These are phyloP conservation scores for Kalmanozyma brasiliensis DNA, from an alignment of 1,284 basidiomycete species.

Conservation along the genomic window DNA sequence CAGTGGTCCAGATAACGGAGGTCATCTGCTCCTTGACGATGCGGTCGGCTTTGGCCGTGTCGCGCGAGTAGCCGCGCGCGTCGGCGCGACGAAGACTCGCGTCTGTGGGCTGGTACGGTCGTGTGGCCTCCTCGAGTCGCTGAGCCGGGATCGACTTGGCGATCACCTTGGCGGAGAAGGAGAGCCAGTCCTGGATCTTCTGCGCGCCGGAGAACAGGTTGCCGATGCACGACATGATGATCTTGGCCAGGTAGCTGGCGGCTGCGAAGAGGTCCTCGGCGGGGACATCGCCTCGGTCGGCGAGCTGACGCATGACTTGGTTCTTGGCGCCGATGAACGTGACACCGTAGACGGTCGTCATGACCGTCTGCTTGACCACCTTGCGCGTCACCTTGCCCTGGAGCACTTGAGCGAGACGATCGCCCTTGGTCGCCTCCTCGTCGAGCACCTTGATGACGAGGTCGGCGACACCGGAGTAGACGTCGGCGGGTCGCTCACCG, in stretches of 20 bases:
- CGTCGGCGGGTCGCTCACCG: slow-evolving; percentile 89
- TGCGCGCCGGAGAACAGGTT: slow-evolving; percentile 92
- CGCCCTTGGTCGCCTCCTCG: slow-evolving; percentile 72
- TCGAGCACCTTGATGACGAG: slow-evolving; percentile 70
- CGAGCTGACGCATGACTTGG: slow-evolving; percentile 90
- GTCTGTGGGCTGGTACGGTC: slow-evolving; percentile 31
- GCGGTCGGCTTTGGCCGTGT: slow-evolving; percentile 43
- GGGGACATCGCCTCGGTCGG: slow-evolving; percentile 79
- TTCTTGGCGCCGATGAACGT: slow-evolving; percentile 94
- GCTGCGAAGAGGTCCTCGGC: slow-evolving; percentile 79
- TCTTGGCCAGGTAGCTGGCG: slow-evolving; percentile 78
- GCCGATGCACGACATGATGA: slow-evolving; percentile 74
- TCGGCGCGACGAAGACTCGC: slow-evolving; percentile 22
- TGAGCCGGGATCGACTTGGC: slow-evolving; percentile 85
- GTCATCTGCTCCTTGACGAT: slow-evolving; percentile 85
- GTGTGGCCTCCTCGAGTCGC: slow-evolving; percentile 74
- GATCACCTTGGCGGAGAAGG: slow-evolving; percentile 82
- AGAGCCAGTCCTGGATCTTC: slow-evolving; percentile 91
- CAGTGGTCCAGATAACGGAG: slow-evolving; percentile 94
- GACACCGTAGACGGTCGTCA: slow-evolving; percentile 99
- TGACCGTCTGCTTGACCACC: slow-evolving; percentile 98
- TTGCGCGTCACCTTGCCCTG: slow-evolving; percentile 87
- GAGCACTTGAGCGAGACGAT: slow-evolving; percentile 75
- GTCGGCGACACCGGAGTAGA: slow-evolving; percentile 90
- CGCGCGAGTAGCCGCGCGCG: slow-evolving; percentile 34